phyloP scores from a whole-genome alignment of 805 yeast genomes.

The Limtongia smithiae region DNA sequence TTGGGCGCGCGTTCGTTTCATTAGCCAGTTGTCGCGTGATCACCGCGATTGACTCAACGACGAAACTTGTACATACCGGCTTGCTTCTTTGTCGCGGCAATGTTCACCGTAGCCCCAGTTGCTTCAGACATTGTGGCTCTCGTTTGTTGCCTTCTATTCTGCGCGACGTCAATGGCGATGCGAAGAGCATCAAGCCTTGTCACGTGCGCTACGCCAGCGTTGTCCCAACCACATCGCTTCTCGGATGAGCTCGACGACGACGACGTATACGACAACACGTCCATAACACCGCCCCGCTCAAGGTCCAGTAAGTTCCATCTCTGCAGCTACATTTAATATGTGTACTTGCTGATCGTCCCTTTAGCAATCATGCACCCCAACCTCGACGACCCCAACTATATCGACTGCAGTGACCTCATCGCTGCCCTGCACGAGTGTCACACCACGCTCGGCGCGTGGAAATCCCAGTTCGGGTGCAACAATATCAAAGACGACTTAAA shows the following conservation, averaged over 20 bases:
- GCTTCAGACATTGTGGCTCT: not conserved
- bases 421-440: slow-evolving; percentile 90
- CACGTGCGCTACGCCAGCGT: no score
- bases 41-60: no score
- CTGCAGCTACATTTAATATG: no score
- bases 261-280: no score
- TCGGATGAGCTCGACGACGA: not conserved
- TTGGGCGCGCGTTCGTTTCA: not conserved
- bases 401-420: slow-evolving; percentile 73
- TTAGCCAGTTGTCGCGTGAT: not conserved
- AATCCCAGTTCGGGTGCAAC: slow-evolving; percentile 81
- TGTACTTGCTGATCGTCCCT: no score
- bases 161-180: no score
- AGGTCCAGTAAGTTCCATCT: no score
- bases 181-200: no score
- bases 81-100: slow-evolving; percentile 19
- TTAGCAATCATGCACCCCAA: slow-evolving; percentile 33
- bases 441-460: slow-evolving; percentile 58
- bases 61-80: slow-evolving; percentile 8
- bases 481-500: slow-evolving; percentile 74
- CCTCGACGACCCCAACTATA: slow-evolving; percentile 28
- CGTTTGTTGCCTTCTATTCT: not conserved
- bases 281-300: no score
- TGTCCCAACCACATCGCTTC: no score
- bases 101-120: slow-evolving; percentile 7